Evolutionary conservation across 345 rosid species (phyloP).

Genomic region (Sisymbrium altissimum): DNA sequence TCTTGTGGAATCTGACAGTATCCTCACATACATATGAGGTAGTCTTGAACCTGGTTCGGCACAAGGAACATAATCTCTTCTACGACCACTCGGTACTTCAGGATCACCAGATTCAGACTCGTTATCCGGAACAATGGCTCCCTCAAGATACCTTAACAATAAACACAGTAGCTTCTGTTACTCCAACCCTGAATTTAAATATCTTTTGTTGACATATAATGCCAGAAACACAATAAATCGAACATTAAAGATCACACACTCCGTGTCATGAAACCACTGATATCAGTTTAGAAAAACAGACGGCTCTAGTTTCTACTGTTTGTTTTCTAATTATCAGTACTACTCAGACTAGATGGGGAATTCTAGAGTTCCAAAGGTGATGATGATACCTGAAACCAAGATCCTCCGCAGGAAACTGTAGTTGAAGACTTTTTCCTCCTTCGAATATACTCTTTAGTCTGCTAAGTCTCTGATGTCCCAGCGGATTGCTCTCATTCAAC

Average conservation of each 20-base stretch:
- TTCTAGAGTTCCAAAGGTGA: background rate
- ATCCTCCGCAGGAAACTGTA: constrained; percentile 99
- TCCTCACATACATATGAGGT: constrained; percentile 69
- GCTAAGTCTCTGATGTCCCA: constrained; percentile 73
- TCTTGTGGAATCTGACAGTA: constrained; percentile 41
- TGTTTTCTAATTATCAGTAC: background rate
- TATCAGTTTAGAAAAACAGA: background rate
- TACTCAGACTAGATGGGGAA: background rate
- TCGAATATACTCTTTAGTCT: constrained; percentile 66
- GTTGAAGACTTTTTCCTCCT: constrained; percentile 93
- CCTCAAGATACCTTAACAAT: constrained; percentile 60
- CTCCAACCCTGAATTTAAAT: background rate
- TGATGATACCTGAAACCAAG: constrained; percentile 84
- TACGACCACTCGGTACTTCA: constrained; percentile 59
- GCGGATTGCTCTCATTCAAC: constrained; percentile 71
- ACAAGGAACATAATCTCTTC: constrained; percentile 79
- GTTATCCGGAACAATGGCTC: constrained; percentile 69
- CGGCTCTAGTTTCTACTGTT: background rate
- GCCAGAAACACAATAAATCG: background rate
- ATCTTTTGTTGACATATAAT: background rate
- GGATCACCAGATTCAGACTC: constrained; percentile 24
- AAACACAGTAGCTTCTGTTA: constrained; percentile 9
- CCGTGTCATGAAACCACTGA: too few relatives aligned
- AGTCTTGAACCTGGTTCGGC: constrained; percentile 84
- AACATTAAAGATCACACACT: background rate